Conservation (phyloP, 2,329 filamentous ascomycete species). For the Cadophora luteo-olivacea region DNA sequence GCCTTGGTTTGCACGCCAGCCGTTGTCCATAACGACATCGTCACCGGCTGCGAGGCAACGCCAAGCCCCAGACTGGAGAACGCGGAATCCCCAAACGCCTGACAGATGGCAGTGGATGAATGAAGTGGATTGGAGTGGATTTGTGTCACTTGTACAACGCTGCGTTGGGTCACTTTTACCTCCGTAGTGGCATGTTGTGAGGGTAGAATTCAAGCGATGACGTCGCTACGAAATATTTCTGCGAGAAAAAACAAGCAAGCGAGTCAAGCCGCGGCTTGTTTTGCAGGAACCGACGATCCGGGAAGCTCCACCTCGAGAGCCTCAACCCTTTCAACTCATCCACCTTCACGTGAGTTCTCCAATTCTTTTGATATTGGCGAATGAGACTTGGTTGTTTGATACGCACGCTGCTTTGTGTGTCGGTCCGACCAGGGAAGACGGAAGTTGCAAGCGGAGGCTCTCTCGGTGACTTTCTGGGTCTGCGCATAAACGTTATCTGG, state of each 20-base stretch:
- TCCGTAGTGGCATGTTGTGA: neutral
- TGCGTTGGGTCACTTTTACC: neutral
- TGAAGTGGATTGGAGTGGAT: neutral
- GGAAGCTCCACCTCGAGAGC: neutral
- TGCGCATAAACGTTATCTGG: neutral
- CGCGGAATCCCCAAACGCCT: slow-evolving; percentile 25
- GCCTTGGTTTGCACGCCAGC: slow-evolving; percentile 13
- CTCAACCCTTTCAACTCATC: neutral
- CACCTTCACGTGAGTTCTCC: slow-evolving; percentile 15
- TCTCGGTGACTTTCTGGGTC: slow-evolving; percentile 26
- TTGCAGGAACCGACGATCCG: slow-evolving; percentile 9
- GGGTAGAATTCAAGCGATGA: slow-evolving; percentile 21
- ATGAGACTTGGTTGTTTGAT: neutral
- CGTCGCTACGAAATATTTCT: slow-evolving; percentile 15
- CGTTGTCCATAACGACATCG: neutral
- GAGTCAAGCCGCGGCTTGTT: slow-evolving; percentile 9
- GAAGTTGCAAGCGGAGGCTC: slow-evolving; percentile 16
- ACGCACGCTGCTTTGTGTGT: slow-evolving; percentile 6
- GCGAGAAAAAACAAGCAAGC: slow-evolving; percentile 12
- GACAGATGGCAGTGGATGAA: slow-evolving; percentile 4
- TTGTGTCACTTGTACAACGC: neutral
- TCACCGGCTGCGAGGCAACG: slow-evolving; percentile 8
- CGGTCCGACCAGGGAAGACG: slow-evolving; percentile 15
- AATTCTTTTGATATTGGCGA: neutral
- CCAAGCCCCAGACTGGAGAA: slow-evolving; percentile 27